Base-by-base conservation (phyloP, 208 protist genomes). In the Leishmania major region DNA sequence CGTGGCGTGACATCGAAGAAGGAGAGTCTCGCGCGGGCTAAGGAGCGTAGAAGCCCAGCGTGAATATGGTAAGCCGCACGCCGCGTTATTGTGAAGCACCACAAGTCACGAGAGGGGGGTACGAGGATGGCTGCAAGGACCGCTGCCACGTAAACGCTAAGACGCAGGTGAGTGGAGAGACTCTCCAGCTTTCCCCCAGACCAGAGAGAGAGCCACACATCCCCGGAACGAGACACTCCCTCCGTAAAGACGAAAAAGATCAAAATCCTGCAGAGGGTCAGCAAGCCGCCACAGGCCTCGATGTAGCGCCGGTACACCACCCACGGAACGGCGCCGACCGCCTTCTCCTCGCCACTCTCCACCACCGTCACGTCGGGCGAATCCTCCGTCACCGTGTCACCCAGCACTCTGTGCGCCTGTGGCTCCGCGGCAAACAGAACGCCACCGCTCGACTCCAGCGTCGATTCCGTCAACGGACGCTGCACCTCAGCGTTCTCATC, bases 1-100 rank as follows among this genome's bases (percentile, higher is more conserved):
- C 90, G 55, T 0, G 97, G 98, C 0, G 94, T 99, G 2, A 88
- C 88, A 81, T 99, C 97, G 84, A 99, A 99, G 84, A 99, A 99
- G 37, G 72, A 40, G 74, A 98, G 93, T 1, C 90, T 92, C 1
- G 89, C 87, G 17, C 59, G 28, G 0, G 89, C n/a, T 35, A 97
- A 57, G 19, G 86, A 89, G 7, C 67, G 47, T n/a, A 97, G 85
- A 3, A 95, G 53, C 19, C 76, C 59, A 0, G 72, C 59, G 81
- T 97, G 93, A 1, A 97, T 45, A 28, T 37, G 43, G 28, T 43
- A 81, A 15, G 84, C 81, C 6, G 82, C 91, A 25, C 45, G 66
- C 8, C 89, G 89, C 35, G 84, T 35, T 5, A 78, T 40, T 10
- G 80, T 74, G 45, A 84, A 91, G 43, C 66, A 67, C 37, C 82